Evolutionary conservation across 805 yeast genomes (phyloP), one percentile per base, ranked within the genome.

Genomic region (Candida patagonica): DNA sequence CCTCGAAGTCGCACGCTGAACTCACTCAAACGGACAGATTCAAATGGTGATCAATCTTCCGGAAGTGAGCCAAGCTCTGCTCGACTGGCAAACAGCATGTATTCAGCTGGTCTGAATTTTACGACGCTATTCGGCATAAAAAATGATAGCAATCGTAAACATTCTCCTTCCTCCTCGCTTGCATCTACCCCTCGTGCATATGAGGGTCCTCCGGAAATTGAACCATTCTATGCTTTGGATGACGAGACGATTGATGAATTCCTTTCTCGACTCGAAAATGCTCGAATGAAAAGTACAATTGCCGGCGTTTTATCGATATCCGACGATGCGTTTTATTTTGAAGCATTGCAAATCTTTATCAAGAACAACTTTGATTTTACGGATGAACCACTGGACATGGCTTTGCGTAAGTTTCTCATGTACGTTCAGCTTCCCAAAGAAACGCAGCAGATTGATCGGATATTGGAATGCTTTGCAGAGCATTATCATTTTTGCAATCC

Each of bases 401-500:
- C 88, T 0, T 56, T 82, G 38, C 60, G 88, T 30, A 72, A 70
- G 47, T 68, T 81, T 37, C 56, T 82, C 30, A 66, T 76, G 63
- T 60, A 67, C 35, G 67, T 75, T 42, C 74, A 74, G 40, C 59
- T 82, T 20, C 92, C 92, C 0, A 70, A 66, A 45, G 92, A 82
- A 51, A 64, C 85, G 0, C 89, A 81, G 53, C 88, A 82, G 52
- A 81, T 82, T 37, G 89, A 82, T 50, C 63, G 87, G 35, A 67
- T 79, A 3, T 59, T 82, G 30, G 73, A 71, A 38, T 68, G 68
- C 24, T 78, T 82, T 56, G 70, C 82, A 7, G 53, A 52, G 22
- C 65, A 70, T 19, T 82, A 75, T 55, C 67, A 66, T 43, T 53
- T 59, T 22, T 67, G 61, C 40, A 70, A 73, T 44, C 63, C 64